Evolutionary conservation across 768 basidiomycete genomes (phyloP).

Genomic region (Boletus fagicola): DNA sequence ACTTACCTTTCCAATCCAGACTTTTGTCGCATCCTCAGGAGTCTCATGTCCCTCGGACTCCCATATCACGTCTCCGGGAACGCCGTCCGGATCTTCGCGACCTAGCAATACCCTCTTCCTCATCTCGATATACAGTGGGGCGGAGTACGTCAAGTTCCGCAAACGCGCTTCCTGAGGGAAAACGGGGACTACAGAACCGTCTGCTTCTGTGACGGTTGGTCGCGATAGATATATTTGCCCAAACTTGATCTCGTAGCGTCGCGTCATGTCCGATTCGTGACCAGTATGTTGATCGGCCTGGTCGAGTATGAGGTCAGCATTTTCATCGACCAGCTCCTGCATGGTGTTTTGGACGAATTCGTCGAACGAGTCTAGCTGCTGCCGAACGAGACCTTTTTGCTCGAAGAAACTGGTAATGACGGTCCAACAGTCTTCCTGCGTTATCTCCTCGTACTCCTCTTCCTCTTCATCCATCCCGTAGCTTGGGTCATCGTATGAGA

Average conservation of each 20-base stretch:
- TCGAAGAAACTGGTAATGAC: constrained; percentile 97
- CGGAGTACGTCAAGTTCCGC: constrained; percentile 93
- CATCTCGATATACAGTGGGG: constrained; percentile 95
- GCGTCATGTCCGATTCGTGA: constrained; percentile 74
- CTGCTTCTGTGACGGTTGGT: constrained; percentile 92
- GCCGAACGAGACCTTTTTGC: constrained; percentile 94
- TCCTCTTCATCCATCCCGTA: constrained; percentile 55
- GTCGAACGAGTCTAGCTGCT: constrained; percentile 97
- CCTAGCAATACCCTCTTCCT: constrained; percentile 80
- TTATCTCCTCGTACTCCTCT: constrained; percentile 72
- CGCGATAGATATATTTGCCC: constrained; percentile 96
- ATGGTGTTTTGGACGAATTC: constrained; percentile 99
- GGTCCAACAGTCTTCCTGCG: constrained; percentile 92
- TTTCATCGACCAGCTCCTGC: constrained; percentile 99
- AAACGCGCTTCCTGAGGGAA: constrained; percentile 97
- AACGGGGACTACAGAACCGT: constrained; percentile 89
- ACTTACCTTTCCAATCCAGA: constrained; percentile 91
- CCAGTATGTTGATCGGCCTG: constrained; percentile 97
- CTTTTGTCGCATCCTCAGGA: constrained; percentile 70
- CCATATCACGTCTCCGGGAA: constrained; percentile 79
- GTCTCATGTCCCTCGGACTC: constrained; percentile 66
- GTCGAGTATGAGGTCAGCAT: constrained; percentile 91
- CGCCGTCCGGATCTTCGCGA: constrained; percentile 75
- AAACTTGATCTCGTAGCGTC: constrained; percentile 96
- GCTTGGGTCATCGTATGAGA: constrained; percentile 59